Conservation (phyloP, 768 basidiomycete genomes). For the Fistulinella prunicolor region DNA sequence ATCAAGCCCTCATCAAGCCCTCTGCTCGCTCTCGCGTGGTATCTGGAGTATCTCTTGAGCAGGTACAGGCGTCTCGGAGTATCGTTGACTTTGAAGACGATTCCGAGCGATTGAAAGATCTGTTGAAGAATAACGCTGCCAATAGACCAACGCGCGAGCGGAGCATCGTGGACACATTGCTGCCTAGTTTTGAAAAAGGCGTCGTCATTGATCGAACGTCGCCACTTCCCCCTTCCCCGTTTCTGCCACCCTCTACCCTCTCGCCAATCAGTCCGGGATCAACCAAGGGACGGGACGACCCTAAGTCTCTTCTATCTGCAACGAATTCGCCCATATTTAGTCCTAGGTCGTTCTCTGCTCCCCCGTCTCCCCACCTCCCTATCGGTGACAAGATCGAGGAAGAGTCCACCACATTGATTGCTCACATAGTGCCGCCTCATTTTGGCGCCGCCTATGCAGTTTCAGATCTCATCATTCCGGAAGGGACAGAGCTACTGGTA, state of each 20-base stretch:
- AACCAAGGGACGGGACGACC: constrained; percentile 27
- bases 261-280: constrained; percentile 14
- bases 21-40: constrained; percentile 61
- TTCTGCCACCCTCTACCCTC: constrained; percentile 1
- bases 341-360: constrained; percentile 36
- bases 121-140: constrained; percentile 55
- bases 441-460: constrained; percentile 40
- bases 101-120: constrained; percentile 67
- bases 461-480: constrained; percentile 45
- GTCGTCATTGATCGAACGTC: constrained; percentile 22
- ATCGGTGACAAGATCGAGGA: constrained; percentile 16
- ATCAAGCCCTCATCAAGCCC: constrained; percentile 48
- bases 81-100: constrained; percentile 84
- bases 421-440: constrained; percentile 46
- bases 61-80: constrained; percentile 74
- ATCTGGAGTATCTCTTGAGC: constrained; percentile 67
- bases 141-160: constrained; percentile 32
- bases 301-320: constrained; percentile 45
- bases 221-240: constrained; percentile 14
- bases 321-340: constrained; percentile 43
- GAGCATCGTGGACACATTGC: constrained; percentile 30
- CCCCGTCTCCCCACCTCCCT: constrained; percentile 31
- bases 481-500: constrained; percentile 42
- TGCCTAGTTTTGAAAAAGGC: constrained; percentile 31
- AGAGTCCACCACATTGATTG: constrained; percentile 20